Percentiles rank a stretch among this genome's conserved stretches.
phyloP scores from a whole-genome alignment of 2,329 filamentous ascomycete genomes.

The Talaromyces sp. region DNA sequence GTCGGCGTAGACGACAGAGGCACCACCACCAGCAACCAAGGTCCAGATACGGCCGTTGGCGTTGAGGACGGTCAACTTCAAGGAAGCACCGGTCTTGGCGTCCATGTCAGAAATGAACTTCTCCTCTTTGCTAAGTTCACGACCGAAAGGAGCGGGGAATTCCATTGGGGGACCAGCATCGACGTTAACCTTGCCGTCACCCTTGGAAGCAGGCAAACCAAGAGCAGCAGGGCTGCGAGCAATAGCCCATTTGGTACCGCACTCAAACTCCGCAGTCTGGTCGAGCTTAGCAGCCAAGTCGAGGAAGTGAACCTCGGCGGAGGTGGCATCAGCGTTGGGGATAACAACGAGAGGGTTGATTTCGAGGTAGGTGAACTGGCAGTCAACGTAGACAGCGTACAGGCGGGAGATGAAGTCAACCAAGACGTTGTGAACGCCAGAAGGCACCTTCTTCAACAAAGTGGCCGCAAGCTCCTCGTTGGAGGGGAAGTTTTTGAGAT shows the following conservation, averaged over 20 bases:
- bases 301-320: constrained; percentile 93
- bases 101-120: constrained; percentile 98
- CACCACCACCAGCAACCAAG: constrained; percentile 97
- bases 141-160: constrained; percentile 97
- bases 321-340: constrained; percentile 87
- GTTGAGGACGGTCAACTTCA: constrained; percentile 97
- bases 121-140: constrained; percentile 98
- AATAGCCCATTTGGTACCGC: constrained; percentile 97
- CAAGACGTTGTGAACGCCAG: constrained; percentile 95
- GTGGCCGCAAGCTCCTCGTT: constrained; percentile 86
- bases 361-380: constrained; percentile 99
- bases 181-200: constrained; percentile 77
- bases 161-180: constrained; percentile 98
- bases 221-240: constrained; percentile 86
- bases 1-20: constrained; percentile 97
- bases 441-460: constrained; percentile 87
- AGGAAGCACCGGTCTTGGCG: constrained; percentile 97
- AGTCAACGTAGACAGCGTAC: constrained; percentile 98
- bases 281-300: constrained; percentile 98
- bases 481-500: constrained; percentile 89
- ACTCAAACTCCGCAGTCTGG: constrained; percentile 99
- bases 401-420: constrained; percentile 98
- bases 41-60: constrained; percentile 92
- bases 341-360: constrained; percentile 99
- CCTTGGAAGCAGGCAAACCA: constrained; percentile 66